Evolutionary conservation across 23 red algal species (phyloP).

Genomic region (Chondrus crispus): DNA sequence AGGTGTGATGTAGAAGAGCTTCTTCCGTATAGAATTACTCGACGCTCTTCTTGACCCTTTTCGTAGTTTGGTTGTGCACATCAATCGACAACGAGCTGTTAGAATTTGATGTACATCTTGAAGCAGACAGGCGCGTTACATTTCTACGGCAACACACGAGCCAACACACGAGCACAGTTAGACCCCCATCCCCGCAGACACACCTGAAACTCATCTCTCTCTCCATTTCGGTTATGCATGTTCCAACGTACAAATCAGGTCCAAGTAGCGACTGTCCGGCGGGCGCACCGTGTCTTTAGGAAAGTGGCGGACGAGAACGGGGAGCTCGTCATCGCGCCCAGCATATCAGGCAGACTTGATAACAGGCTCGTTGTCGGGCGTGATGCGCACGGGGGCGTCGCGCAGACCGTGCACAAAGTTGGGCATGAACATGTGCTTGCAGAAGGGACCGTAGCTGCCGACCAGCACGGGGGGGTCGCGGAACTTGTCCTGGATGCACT

Average conservation of each 20-base stretch:
- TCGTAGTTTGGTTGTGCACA: no score
- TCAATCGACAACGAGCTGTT: no score
- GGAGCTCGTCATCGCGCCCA: constrained; percentile 75
- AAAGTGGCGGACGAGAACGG: constrained; percentile 87
- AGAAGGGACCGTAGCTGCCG: constrained; percentile 94
- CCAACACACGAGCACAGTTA: no score
- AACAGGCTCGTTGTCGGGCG: constrained; percentile 61
- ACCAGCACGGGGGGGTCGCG: constrained; percentile 60
- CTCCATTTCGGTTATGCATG: no score
- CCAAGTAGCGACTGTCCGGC: constrained; percentile 61
- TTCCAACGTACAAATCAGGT: constrained; percentile 82
- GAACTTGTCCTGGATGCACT: constrained; percentile 39
- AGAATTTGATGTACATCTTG: no score
- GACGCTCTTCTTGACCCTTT: no score
- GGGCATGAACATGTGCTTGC: constrained; percentile 89
- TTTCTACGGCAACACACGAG: no score
- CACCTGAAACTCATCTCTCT: no score
- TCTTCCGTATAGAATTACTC: no score
- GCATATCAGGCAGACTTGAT: constrained; percentile 78
- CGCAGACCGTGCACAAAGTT: constrained; percentile 49
- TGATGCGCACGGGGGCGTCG: constrained; percentile 65
- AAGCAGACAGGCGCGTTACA: no score
- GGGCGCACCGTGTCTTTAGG: constrained; percentile 9
- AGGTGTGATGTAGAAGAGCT: no score
- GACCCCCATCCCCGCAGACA: no score